These are phyloP conservation scores for Allium sativum DNA, from an alignment of 106 monocot genomes.

Conservation along the genomic window DNA sequence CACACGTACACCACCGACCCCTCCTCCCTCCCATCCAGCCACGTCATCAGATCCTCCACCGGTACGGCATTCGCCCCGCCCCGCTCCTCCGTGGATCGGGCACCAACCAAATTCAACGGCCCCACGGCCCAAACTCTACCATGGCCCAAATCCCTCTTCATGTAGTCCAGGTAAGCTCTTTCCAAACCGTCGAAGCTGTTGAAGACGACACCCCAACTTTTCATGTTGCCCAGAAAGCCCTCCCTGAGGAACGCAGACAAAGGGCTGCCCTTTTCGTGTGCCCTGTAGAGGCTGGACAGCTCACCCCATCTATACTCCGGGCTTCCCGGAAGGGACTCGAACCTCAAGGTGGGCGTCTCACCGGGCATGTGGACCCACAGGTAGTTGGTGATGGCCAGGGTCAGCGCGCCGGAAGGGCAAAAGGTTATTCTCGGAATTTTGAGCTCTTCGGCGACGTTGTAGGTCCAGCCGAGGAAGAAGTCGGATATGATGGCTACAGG, in stretches of 20 bases:
- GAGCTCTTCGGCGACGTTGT: conserved; percentile 23
- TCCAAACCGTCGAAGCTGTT: conserved; percentile 29
- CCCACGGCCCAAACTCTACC: conserved; percentile 34
- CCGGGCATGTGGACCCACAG: conserved; percentile 21
- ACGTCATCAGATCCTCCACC: conserved; percentile 11
- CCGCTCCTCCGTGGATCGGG: background rate
- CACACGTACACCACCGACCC: conserved; percentile 39
- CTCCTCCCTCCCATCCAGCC: conserved; percentile 17
- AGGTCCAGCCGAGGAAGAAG: conserved; percentile 49
- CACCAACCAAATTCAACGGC: conserved; percentile 10
- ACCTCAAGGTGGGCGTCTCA: background rate
- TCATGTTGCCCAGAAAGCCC: conserved; percentile 12
- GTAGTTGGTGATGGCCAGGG: conserved; percentile 1
- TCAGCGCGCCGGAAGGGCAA: conserved; percentile 13
- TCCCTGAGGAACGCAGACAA: conserved; percentile 12
- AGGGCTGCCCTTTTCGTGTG: conserved; percentile 14
- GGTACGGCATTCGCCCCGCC: conserved; percentile 5
- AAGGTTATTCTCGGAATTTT: conserved; percentile 36
- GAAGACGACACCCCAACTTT: conserved; percentile 30
- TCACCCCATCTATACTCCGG: conserved; percentile 26
- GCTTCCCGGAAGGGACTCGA: conserved; percentile 24
- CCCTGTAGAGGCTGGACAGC: conserved; percentile 17
- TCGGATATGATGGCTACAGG: conserved; percentile 39
- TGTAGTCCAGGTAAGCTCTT: conserved; percentile 11
- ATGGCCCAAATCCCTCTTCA: conserved; percentile 10